A percentile compares a stretch with the other conserved stretches of the same genome.
Conservation (phyloP, 805 yeast species). For the Zygotorulaspora danielsina region DNA sequence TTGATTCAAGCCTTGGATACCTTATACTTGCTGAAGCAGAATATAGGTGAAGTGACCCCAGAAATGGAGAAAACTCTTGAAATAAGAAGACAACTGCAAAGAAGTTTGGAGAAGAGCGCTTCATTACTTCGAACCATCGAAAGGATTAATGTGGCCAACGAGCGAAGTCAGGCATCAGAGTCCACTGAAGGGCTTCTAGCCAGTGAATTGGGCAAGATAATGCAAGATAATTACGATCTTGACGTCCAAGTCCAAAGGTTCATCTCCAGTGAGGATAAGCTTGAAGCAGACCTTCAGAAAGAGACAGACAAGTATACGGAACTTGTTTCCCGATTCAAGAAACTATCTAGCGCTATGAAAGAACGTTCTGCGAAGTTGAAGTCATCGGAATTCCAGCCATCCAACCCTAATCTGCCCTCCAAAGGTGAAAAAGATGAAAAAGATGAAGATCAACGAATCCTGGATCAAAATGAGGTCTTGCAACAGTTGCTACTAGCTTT, state of each 20-base stretch:
- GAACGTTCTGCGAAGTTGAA: neutral
- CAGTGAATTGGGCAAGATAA: slow-evolving; percentile 11
- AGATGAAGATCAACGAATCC: neutral
- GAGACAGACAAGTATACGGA: slow-evolving; percentile 8
- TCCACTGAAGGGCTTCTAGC: slow-evolving; percentile 20
- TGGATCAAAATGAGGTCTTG: slow-evolving; percentile 17
- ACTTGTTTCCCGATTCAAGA: slow-evolving; percentile 4
- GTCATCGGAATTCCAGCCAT: neutral
- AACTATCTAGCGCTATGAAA: slow-evolving; percentile 4
- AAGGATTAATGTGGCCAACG: slow-evolving; percentile 4
- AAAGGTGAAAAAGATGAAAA: neutral
- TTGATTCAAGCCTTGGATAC: slow-evolving; percentile 35
- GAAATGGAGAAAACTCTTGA: slow-evolving; percentile 14
- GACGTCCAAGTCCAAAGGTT: slow-evolving; percentile 15
- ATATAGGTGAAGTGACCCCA: slow-evolving; percentile 5
- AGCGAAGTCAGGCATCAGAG: neutral
- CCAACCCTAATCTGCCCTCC: neutral
- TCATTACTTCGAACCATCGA: slow-evolving; percentile 21
- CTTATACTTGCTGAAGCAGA: slow-evolving; percentile 23
- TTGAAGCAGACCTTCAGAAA: slow-evolving; percentile 5
- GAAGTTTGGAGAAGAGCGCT: slow-evolving; percentile 25
- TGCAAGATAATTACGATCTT: slow-evolving; percentile 19
- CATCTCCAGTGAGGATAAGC: slow-evolving; percentile 1
- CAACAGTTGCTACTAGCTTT: slow-evolving; percentile 21
- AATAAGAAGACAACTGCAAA: slow-evolving; percentile 20